Conservation (phyloP, 1,139 yeast species). For the Diutina mesorugosa region DNA sequence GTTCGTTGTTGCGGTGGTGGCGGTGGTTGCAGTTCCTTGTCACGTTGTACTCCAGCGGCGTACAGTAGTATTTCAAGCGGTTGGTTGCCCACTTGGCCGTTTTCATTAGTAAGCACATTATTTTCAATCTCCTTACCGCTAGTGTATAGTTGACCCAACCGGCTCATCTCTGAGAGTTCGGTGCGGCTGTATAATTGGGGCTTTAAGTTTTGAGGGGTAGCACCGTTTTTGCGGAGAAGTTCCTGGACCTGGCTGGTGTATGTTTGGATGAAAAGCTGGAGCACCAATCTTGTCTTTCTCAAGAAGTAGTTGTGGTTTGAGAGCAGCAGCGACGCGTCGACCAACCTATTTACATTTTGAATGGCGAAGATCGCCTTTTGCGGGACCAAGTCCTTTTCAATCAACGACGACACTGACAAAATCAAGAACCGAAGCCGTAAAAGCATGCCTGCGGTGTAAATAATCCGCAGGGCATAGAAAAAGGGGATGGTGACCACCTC, state of each 20-base stretch:
- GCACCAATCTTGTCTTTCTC: constrained; percentile 39
- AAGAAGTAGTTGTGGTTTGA: constrained; percentile 38
- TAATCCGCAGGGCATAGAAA: constrained; percentile 48
- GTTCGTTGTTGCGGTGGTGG: neutral
- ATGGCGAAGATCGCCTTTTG: constrained; percentile 32
- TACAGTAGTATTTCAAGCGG: neutral
- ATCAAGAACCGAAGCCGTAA: constrained; percentile 45
- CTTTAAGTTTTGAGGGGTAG: constrained; percentile 14
- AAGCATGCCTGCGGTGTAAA: constrained; percentile 57
- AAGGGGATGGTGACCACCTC: constrained; percentile 47
- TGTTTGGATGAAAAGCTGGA: constrained; percentile 47
- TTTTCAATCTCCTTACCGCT: neutral
- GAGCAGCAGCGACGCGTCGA: constrained; percentile 20
- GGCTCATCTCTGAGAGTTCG: neutral
- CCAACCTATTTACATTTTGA: constrained; percentile 25
- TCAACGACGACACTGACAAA: constrained; percentile 40
- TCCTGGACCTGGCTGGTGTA: constrained; percentile 40
- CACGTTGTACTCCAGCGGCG: neutral
- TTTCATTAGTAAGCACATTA: neutral
- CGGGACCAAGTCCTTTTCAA: constrained; percentile 36
- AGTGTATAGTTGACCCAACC: neutral
- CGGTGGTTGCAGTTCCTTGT: neutral
- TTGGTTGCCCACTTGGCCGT: neutral
- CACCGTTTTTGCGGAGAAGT: constrained; percentile 15
- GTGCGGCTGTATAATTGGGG: neutral